Conservation (phyloP, 176 grass and related monocot genomes). For the Aechmea fasciata region DNA sequence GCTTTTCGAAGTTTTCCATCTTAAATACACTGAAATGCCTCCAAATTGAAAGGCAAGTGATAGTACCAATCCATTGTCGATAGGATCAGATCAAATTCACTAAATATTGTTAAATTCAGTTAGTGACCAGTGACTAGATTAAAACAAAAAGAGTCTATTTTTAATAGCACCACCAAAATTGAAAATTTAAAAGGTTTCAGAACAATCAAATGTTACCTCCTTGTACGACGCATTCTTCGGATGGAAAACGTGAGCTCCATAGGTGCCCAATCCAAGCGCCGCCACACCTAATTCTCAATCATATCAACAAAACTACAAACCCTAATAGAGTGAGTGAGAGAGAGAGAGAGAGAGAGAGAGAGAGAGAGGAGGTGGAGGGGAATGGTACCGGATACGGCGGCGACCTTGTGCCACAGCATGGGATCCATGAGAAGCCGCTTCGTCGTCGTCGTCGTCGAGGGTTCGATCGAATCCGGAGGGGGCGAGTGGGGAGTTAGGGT, state of each 20-base stretch:
- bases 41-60: too few relatives aligned
- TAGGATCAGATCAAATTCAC: too few relatives aligned
- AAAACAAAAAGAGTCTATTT: too few relatives aligned
- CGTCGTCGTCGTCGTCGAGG: neutral
- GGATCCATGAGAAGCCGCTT: constrained; percentile 29
- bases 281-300: constrained; percentile 44
- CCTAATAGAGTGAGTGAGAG: constrained; percentile 3
- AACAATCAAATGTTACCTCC: constrained; percentile 31
- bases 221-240: constrained; percentile 70
- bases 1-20: too few relatives aligned
- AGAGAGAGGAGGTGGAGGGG: neutral
- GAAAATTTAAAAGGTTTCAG: too few relatives aligned
- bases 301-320: neutral
- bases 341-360: neutral
- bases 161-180: too few relatives aligned
- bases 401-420: constrained; percentile 84
- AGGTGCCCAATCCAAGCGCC: constrained; percentile 81
- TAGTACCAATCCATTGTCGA: too few relatives aligned
- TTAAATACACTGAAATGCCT: too few relatives aligned
- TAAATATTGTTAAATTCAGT: too few relatives aligned
- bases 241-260: constrained; percentile 62
- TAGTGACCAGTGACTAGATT: too few relatives aligned
- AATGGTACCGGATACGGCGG: constrained; percentile 65
- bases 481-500: neutral
- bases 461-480: neutral